phyloP scores from a whole-genome alignment of 2,329 filamentous ascomycete species.

The Monilinia laxa region DNA sequence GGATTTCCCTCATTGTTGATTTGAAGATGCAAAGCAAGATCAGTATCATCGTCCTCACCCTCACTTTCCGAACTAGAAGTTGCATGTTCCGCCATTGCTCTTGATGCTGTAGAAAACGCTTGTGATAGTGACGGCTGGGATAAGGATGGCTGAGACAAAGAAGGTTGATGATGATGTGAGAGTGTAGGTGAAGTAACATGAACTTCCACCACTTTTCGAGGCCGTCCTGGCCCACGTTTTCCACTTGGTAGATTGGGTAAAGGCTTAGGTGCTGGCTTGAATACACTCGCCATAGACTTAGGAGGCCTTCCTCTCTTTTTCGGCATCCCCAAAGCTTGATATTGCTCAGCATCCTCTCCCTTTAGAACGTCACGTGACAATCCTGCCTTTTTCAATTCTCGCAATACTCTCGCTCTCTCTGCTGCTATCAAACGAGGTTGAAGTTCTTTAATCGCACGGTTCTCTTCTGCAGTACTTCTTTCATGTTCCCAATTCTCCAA shows the following conservation, averaged over 20 bases:
- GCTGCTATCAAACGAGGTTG: conserved; percentile 22
- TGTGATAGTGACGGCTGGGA: conserved; percentile 32
- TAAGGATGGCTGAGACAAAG: conserved; percentile 31
- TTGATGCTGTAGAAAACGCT: conserved; percentile 29
- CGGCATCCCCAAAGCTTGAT: conserved; percentile 5
- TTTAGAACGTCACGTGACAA: conserved; percentile 19
- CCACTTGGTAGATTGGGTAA: background rate
- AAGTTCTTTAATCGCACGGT: conserved; percentile 24
- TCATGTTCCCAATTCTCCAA: conserved; percentile 58
- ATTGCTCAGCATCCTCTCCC: conserved; percentile 18
- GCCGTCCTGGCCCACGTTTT: conserved; percentile 13
- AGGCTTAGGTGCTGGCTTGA: conserved; percentile 6
- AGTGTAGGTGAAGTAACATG: conserved; percentile 1
- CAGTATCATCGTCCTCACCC: conserved; percentile 28
- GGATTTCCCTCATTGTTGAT: conserved; percentile 22
- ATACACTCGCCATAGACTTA: conserved; percentile 19
- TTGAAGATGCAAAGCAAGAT: conserved; percentile 28
- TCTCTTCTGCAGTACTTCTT: conserved; percentile 26
- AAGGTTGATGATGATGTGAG: conserved; percentile 3
- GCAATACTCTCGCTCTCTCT: conserved; percentile 20
- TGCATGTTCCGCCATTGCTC: conserved; percentile 26
- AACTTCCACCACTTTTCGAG: conserved; percentile 18
- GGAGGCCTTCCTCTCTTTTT: conserved; percentile 24
- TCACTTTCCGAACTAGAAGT: conserved; percentile 22
- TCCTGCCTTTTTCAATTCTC: conserved; percentile 20